These are phyloP conservation scores for Populus alba DNA, from an alignment of 345 rosid genomes.

Conservation along the genomic window DNA sequence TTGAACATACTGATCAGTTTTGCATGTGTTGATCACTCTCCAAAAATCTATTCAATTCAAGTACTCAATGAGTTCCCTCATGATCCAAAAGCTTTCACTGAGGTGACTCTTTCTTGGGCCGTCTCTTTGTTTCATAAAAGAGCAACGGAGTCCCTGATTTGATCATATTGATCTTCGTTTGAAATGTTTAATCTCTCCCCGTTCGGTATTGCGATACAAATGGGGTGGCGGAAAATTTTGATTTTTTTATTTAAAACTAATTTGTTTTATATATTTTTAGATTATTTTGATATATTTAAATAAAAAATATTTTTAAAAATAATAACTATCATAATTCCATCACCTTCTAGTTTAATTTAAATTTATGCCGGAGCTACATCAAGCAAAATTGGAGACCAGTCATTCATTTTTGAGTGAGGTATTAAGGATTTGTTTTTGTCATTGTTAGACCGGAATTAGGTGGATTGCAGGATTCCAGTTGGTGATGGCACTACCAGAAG, in stretches of 20 bases:
- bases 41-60: conserved; percentile 12
- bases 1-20: conserved; percentile 7
- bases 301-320: too few species aligned
- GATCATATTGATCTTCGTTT: not conserved
- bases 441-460: not conserved
- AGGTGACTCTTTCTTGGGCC: conserved; percentile 3
- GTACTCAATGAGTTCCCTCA: conserved; percentile 30
- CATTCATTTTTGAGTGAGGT: not conserved
- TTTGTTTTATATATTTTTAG: too few species aligned
- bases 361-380: not conserved
- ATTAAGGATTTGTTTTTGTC: not conserved
- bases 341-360: not conserved
- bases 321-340: too few species aligned
- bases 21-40: not conserved
- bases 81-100: conserved; percentile 34
- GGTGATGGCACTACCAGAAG: not conserved
- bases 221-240: too few species aligned
- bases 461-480: not conserved
- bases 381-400: not conserved
- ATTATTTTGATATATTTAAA: too few species aligned
- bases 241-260: too few species aligned
- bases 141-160: not conserved
- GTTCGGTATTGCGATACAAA: too few species aligned
- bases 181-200: not conserved
- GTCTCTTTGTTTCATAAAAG: not conserved